Conservation (phyloP, 2,329 filamentous ascomycete species). For the Claviceps paspali region DNA sequence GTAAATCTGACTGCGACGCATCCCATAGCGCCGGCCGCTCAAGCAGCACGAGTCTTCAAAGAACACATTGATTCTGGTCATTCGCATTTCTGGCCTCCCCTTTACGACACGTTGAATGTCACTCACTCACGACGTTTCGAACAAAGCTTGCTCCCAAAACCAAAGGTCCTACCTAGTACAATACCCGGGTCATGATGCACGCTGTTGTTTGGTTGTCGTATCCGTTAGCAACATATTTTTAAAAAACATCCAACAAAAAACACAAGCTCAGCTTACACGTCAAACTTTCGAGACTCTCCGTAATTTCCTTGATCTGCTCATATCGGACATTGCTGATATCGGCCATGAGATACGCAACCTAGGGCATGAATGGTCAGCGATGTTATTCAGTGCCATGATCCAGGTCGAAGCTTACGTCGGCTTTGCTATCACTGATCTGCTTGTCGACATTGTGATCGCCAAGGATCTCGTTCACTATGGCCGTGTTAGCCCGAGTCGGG, state of each 20-base stretch:
- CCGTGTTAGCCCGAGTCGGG: background rate
- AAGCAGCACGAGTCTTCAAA: background rate
- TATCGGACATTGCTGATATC: slow-evolving; percentile 81
- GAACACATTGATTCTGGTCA: background rate
- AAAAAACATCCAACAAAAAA: background rate
- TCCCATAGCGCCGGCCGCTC: background rate
- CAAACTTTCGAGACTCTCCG: slow-evolving; percentile 65
- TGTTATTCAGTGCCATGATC: background rate
- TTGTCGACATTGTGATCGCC: slow-evolving; percentile 97
- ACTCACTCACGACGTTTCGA: background rate
- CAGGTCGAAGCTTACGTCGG: slow-evolving; percentile 44
- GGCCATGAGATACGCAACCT: slow-evolving; percentile 91
- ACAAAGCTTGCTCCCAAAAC: background rate
- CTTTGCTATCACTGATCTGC: slow-evolving; percentile 91
- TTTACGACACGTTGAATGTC: slow-evolving; percentile 3
- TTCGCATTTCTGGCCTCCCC: background rate
- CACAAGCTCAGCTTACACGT: slow-evolving; percentile 45
- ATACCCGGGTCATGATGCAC: slow-evolving; percentile 30
- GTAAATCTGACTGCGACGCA: background rate
- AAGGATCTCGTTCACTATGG: slow-evolving; percentile 76
- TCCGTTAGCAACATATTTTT: background rate
- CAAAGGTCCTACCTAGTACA: slow-evolving; percentile 26
- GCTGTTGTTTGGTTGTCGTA: no score
- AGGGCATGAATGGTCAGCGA: background rate
- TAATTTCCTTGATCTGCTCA: slow-evolving; percentile 72